A percentile compares a stretch with the other conserved stretches of the same genome.
Conservation (phyloP, 1,139 yeast species). For the Scheffersomyces parashehatae region DNA sequence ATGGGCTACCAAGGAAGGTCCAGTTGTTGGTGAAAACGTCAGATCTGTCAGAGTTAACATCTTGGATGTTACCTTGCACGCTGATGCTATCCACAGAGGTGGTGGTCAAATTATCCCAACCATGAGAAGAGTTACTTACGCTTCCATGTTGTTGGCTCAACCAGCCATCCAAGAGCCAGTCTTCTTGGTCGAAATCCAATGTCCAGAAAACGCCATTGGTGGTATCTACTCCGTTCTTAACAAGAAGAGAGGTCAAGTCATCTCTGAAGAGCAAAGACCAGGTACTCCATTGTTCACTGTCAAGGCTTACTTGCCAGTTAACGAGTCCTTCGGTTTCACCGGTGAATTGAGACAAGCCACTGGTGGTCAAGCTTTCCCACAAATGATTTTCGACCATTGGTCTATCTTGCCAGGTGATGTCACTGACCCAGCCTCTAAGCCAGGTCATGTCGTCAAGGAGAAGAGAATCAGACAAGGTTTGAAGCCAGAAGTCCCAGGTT, state of each 20-base stretch:
- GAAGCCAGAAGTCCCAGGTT: slow-evolving; percentile 97
- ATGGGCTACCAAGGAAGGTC: slow-evolving; percentile 99
- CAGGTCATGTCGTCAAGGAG: slow-evolving; percentile 87
- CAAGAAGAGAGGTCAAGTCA: slow-evolving; percentile 99
- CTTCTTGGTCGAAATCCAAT: slow-evolving; percentile 98
- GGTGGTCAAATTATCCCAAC: slow-evolving; percentile 99
- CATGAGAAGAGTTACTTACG: slow-evolving; percentile 99
- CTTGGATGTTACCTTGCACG: slow-evolving; percentile 98
- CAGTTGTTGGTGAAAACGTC: slow-evolving; percentile 93
- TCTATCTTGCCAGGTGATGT: slow-evolving; percentile 88
- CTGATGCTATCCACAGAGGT: slow-evolving; percentile 99
- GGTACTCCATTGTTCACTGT: slow-evolving; percentile 99
- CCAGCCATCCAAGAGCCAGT: slow-evolving; percentile 99
- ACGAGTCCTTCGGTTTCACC: slow-evolving; percentile 99
- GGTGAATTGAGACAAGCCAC: slow-evolving; percentile 99
- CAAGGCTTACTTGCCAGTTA: slow-evolving; percentile 99
- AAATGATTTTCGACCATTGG: slow-evolving; percentile 99
- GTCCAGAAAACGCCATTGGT: slow-evolving; percentile 99
- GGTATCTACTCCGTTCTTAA: slow-evolving; percentile 99
- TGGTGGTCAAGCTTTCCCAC: slow-evolving; percentile 99
- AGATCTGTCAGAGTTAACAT: slow-evolving; percentile 98
- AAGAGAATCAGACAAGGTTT: slow-evolving; percentile 97
- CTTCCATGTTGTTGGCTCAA: slow-evolving; percentile 96
- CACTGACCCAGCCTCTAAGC: slow-evolving; percentile 87
- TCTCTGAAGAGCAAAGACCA: slow-evolving; percentile 99